These are phyloP conservation scores for Curvularia hawaiiensis DNA, from an alignment of 2,329 filamentous ascomycete genomes.

Conservation along the genomic window DNA sequence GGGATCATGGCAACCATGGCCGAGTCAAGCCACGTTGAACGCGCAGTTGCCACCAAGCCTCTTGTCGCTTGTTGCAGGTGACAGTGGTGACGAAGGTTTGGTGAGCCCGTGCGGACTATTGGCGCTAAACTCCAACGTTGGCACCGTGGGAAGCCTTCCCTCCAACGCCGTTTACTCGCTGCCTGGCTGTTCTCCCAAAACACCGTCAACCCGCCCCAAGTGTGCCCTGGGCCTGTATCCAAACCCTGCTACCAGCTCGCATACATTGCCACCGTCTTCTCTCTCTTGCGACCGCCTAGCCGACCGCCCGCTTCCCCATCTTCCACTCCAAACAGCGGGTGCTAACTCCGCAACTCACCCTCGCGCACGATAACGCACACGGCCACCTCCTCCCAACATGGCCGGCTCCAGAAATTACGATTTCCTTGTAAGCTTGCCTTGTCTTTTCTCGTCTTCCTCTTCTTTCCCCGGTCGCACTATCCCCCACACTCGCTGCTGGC, in stretches of 20 bases:
- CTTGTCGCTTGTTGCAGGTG: slow-evolving; percentile 7
- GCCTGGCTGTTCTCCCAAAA: slow-evolving; percentile 11
- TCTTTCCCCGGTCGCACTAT: slow-evolving; percentile 13
- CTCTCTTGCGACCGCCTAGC: background rate
- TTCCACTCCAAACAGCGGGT: slow-evolving; percentile 26
- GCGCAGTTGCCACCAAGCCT: slow-evolving; percentile 14
- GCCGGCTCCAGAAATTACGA: slow-evolving; percentile 99
- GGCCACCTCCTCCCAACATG: slow-evolving; percentile 61
- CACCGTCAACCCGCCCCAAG: slow-evolving; percentile 4
- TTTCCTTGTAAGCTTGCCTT: slow-evolving; percentile 76
- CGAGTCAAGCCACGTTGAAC: slow-evolving; percentile 3
- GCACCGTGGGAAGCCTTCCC: slow-evolving; percentile 14
- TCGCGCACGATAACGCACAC: slow-evolving; percentile 19
- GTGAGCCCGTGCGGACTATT: slow-evolving; percentile 18
- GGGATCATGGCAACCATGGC: background rate
- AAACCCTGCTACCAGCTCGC: background rate
- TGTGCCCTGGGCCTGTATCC: slow-evolving; percentile 1
- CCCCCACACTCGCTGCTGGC: slow-evolving; percentile 9
- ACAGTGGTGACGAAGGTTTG: slow-evolving; percentile 17
- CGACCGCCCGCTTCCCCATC: slow-evolving; percentile 17
- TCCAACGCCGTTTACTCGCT: slow-evolving; percentile 17
- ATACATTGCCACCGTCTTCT: slow-evolving; percentile 1
- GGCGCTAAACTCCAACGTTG: slow-evolving; percentile 19
- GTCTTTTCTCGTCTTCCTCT: slow-evolving; percentile 1
- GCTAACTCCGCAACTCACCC: slow-evolving; percentile 31